Base-by-base conservation (phyloP, 2,329 filamentous ascomycete genomes). In the Plenodomus lindquistii region DNA sequence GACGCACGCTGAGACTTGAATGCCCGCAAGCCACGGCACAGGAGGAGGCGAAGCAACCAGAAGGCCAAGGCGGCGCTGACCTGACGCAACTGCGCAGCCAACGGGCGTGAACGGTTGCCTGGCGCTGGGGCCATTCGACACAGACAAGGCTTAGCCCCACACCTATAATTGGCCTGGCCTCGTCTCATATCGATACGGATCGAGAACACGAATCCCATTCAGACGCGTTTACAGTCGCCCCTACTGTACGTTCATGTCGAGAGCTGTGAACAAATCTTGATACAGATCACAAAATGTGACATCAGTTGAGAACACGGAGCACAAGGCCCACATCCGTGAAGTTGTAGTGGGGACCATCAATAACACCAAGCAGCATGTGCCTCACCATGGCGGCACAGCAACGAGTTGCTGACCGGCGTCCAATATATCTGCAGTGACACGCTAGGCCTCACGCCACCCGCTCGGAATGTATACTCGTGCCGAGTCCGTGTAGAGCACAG, bases 131-230 rank as follows among this genome's bases (percentile, higher is more conserved):
- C 27, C 44, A 49, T 43, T 17, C 42, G 17, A 44, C 51, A 44
- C 8, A 22, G 43, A 7, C 18, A 40, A 15, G 27, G 53, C 40
- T 48, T 60, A 52, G 55, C 52, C 40, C 39, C 37, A 10, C 37
- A 36, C 35, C 57, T 57, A 58, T 60, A 42, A 57, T 57, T 62
- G 59, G 57, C 38, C 37, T 27, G 24, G 42, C 46, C 45, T 45
- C 45, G 49, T 37, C 36, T 31, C 27, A 31, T 31, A 31, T 31
- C 27, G 17, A 34, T 36, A 31, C 18, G 27, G 40, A 21, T n/a
- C 19, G 11, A n/a, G 8, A 8, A 17, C n/a, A 21, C 18, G 24
- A 34, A 41, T 18, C 27, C 27, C 27, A 31, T 31, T 31, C 9
- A n/a, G n/a, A n/a, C n/a, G n/a, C n/a, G n/a, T n/a, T n/a, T n/a